A percentile compares a stretch with the other conserved stretches of the same genome.
phyloP scores from a whole-genome alignment of 805 yeast species.

The Torulaspora gathmanii region DNA sequence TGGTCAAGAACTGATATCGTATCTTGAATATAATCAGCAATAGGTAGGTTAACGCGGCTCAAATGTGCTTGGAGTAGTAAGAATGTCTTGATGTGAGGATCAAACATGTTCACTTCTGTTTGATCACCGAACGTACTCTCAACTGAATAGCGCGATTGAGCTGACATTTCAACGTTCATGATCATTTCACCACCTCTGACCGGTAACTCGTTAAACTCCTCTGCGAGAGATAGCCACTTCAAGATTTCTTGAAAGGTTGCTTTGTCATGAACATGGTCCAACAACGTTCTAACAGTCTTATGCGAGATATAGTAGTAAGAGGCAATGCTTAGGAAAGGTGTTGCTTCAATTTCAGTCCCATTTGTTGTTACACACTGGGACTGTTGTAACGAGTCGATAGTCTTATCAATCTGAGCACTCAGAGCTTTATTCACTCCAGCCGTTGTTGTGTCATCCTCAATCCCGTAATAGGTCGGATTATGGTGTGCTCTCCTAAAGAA shows the following conservation, averaged over 20 bases:
- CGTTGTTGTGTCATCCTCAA: conserved; percentile 57
- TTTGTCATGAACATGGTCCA: conserved; percentile 44
- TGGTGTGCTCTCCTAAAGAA: conserved; percentile 89
- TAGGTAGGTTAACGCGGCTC: conserved; percentile 76
- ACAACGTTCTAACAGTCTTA: conserved; percentile 69
- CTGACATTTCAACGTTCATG: conserved; percentile 78
- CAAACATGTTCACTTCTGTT: conserved; percentile 69
- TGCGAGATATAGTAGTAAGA: conserved; percentile 93
- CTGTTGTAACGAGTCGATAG: conserved; percentile 61
- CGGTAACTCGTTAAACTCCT: conserved; percentile 83
- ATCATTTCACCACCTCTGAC: conserved; percentile 90
- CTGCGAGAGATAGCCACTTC: conserved; percentile 47
- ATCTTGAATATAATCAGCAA: conserved; percentile 93
- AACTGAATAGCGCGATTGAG: conserved; percentile 57
- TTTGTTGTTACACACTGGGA: conserved; percentile 61
- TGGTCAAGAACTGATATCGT: conserved; percentile 91
- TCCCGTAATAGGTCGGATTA: conserved; percentile 88
- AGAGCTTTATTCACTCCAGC: conserved; percentile 56
- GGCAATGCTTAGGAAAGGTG: conserved; percentile 78
- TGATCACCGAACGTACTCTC: conserved; percentile 56
- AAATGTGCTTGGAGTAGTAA: conserved; percentile 79
- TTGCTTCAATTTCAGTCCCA: conserved; percentile 52
- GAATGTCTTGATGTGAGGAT: conserved; percentile 77
- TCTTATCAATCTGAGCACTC: conserved; percentile 60
- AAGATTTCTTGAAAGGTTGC: conserved; percentile 44